These are phyloP conservation scores for Candida gigantensis DNA, from an alignment of 1,139 yeast species.

Conservation along the genomic window DNA sequence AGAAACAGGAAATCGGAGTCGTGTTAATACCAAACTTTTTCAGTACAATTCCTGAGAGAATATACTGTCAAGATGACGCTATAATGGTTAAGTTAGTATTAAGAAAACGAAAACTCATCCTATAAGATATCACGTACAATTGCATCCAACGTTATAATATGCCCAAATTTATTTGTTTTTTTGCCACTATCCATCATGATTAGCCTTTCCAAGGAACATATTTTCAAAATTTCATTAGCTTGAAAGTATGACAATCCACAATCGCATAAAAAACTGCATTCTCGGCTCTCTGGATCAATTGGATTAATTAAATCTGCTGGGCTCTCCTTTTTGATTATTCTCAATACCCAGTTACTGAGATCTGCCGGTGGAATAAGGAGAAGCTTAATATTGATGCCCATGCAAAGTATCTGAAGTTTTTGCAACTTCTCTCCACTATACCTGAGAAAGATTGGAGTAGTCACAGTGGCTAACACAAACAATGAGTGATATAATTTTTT, in stretches of 20 bases:
- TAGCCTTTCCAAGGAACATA: slow-evolving; percentile 8
- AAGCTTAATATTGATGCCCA: slow-evolving; percentile 10
- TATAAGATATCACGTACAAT: slow-evolving; percentile 6
- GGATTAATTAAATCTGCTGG: slow-evolving; percentile 7
- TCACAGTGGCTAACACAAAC: slow-evolving; percentile 7
- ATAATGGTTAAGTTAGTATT: slow-evolving; percentile 11
- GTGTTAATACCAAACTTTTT: slow-evolving; percentile 5
- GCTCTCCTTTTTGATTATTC: slow-evolving; percentile 9
- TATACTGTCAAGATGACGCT: no score
- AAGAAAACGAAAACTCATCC: not conserved
- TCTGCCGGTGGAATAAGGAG: slow-evolving; percentile 8
- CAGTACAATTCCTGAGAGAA: slow-evolving; percentile 7
- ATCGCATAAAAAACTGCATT: slow-evolving; percentile 10
- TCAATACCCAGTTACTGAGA: slow-evolving; percentile 5
- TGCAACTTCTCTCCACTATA: slow-evolving; percentile 11
- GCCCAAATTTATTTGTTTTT: slow-evolving; percentile 7
- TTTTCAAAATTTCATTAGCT: slow-evolving; percentile 8
- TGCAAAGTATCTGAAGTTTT: slow-evolving; percentile 10
- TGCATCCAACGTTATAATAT: slow-evolving; percentile 9
- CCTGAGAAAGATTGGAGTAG: slow-evolving; percentile 8
- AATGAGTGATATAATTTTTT: slow-evolving; percentile 9
- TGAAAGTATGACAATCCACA: slow-evolving; percentile 15
- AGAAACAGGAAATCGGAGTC: no score
- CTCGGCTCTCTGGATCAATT: slow-evolving; percentile 2
- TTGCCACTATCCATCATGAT: slow-evolving; percentile 5